A percentile compares a stretch with the other conserved stretches of the same genome.
Evolutionary conservation across 1,284 basidiomycete species (phyloP).

Genomic region (Trametes polyzona): DNA sequence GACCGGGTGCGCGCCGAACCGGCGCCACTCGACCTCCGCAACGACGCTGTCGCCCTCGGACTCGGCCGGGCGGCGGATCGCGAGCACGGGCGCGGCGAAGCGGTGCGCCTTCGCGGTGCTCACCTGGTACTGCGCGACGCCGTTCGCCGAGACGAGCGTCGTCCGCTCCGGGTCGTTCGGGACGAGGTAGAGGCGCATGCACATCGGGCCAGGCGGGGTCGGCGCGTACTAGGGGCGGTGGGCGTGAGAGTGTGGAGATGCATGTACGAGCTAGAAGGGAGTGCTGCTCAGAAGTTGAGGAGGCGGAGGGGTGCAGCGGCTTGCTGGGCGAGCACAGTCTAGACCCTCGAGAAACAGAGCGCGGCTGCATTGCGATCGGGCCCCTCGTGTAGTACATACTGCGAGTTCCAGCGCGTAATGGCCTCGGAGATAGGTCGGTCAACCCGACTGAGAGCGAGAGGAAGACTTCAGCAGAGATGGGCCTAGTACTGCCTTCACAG

Average conservation of each 20-base stretch:
- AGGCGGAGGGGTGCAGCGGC: conserved; percentile 1
- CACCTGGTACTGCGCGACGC: conserved; percentile 51
- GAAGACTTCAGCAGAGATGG: too few relatives aligned
- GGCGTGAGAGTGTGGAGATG: neutral
- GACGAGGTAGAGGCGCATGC: conserved; percentile 54
- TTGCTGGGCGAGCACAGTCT: conserved; percentile 2
- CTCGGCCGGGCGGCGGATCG: conserved; percentile 44
- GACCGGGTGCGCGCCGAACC: conserved; percentile 45
- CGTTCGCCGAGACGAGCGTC: conserved; percentile 51
- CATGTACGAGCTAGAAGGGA: neutral
- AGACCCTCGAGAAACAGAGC: neutral
- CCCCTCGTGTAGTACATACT: neutral
- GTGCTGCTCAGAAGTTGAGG: neutral
- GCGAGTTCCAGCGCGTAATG: too few relatives aligned
- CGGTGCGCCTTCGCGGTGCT: conserved; percentile 41
- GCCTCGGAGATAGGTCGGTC: too few relatives aligned
- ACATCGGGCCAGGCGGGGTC: neutral
- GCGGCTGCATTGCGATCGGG: conserved; percentile 14
- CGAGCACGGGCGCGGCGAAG: conserved; percentile 36
- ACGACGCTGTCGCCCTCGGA: conserved; percentile 43
- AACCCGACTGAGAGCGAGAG: too few relatives aligned
- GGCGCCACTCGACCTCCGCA: conserved; percentile 53
- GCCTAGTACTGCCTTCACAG: too few relatives aligned
- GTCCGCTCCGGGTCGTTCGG: conserved; percentile 54
- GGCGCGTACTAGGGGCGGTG: neutral